Conservation (phyloP, 2,329 filamentous ascomycete species). For the Dothiorella sarmentorum region DNA sequence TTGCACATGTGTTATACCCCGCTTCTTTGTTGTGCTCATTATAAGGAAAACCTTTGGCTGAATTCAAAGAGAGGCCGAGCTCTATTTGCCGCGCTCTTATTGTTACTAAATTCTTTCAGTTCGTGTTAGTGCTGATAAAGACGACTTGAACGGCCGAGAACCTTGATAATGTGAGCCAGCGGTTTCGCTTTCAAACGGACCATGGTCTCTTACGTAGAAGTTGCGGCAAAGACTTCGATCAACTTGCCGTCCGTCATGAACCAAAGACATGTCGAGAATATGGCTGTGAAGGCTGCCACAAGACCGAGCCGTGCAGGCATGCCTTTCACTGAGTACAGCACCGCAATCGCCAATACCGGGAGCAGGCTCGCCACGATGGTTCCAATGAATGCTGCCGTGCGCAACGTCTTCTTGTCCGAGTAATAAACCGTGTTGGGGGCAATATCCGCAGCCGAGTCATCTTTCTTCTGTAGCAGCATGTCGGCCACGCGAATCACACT, state of each 20-base stretch:
- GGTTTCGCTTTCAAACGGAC: neutral
- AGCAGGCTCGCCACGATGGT: neutral
- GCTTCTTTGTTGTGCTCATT: no score
- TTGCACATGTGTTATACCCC: no score
- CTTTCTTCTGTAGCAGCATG: neutral
- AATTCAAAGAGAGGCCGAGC: no score
- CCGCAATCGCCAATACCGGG: neutral
- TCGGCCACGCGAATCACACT: neutral
- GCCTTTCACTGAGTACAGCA: neutral
- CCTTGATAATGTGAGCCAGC: neutral
- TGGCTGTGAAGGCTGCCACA: neutral
- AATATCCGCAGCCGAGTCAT: no score
- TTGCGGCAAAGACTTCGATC: constrained; percentile 3
- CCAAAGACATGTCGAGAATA: neutral
- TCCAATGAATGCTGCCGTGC: neutral
- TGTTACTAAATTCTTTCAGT: no score
- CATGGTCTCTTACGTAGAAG: neutral
- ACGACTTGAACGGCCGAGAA: neutral
- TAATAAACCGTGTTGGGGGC: neutral
- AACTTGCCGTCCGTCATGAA: neutral
- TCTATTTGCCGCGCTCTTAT: no score
- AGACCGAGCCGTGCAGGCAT: neutral
- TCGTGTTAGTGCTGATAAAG: no score
- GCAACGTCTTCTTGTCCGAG: neutral
- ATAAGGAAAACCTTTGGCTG: no score